phyloP scores from a whole-genome alignment of 2,329 filamentous ascomycete genomes.

The Cryphonectria radicalis region DNA sequence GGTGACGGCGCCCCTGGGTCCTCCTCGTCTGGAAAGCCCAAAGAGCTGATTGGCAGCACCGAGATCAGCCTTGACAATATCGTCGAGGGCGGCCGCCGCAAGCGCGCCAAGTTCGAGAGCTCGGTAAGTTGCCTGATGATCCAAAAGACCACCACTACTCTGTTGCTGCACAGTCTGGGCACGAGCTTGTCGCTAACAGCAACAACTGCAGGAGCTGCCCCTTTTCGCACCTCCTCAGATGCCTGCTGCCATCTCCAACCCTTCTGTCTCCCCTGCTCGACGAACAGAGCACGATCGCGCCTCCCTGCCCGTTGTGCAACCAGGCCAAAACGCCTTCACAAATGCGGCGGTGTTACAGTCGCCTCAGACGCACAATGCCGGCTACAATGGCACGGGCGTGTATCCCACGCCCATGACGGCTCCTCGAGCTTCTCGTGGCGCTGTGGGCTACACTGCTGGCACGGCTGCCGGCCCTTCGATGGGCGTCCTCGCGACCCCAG shows the following conservation, averaged over 20 bases:
- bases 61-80: slow-evolving; percentile 99
- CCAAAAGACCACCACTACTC: neutral
- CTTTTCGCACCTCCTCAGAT: slow-evolving; percentile 94
- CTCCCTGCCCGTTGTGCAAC: slow-evolving; percentile 74
- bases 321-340: slow-evolving; percentile 78
- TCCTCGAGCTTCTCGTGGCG: slow-evolving; percentile 68
- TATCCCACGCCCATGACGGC: slow-evolving; percentile 68
- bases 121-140: slow-evolving; percentile 71
- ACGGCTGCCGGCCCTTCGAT: slow-evolving; percentile 40
- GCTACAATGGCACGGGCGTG: slow-evolving; percentile 56
- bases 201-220: slow-evolving; percentile 76
- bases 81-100: slow-evolving; percentile 92
- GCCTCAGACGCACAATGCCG: slow-evolving; percentile 73
- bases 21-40: slow-evolving; percentile 73
- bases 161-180: neutral
- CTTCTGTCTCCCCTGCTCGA: slow-evolving; percentile 91
- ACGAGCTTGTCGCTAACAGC: slow-evolving; percentile 20
- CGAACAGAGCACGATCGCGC: slow-evolving; percentile 74
- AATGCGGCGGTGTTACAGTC: slow-evolving; percentile 81
- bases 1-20: slow-evolving; percentile 82
- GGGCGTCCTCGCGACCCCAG: slow-evolving; percentile 85
- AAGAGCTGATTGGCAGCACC: slow-evolving; percentile 83
- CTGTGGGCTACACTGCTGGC: slow-evolving; percentile 58
- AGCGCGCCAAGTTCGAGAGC: slow-evolving; percentile 93
- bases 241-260: slow-evolving; percentile 91